Base-by-base conservation (phyloP, 306 rosid genomes). In the Cyclanthera cordifolia region DNA sequence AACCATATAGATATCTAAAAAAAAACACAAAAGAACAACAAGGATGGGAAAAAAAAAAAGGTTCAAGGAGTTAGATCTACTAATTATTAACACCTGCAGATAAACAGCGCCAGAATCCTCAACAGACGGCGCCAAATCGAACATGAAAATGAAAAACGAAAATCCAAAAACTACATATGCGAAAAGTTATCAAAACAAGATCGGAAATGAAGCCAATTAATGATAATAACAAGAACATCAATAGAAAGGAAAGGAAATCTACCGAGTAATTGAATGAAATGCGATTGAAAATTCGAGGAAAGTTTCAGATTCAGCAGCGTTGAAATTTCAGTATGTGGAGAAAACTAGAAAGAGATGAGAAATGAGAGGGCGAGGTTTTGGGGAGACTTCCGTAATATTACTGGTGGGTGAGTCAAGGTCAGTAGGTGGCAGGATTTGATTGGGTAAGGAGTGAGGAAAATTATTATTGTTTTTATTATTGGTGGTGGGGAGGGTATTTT, bases 301-400 rank as follows among this genome's bases (percentile, higher is more conserved):
- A 17, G 16, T 12, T 45, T 46, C 41, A 34, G 41, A 34, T 34
- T 73, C 67, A n/a, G 30, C 47, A 49, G 64, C 71, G 80, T 78
- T 50, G 83, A 73, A 82, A 72, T 8, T 25, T 68, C 72, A 25
- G 41, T 20, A 47, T 20, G 27, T 10, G 68, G 50, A 41, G 10
- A 52, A 20, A 7, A 39, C 4, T 34, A 34, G 8, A 34, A 0
- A 6, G 41, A 19, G 61, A 55, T 12, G 50, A 20, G 5, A 27
- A 19, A 10, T 9, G 19, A 10, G 30, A 41, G 41, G 24, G 21
- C 5, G 21, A 12, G 27, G 70, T 12, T n/a, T 34, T 8, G 12
- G 4, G 24, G 24, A 66, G 53, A 15, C 10, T 14, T 64, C 23
- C 20, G 43, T 66, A 66, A 8, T 15, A 12, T 46, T 10, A 66